Evolutionary conservation across 2,329 filamentous ascomycete species (phyloP), one percentile per base, ranked within the genome.

Genomic region (Dryadomyces quercus-mongolicae): DNA sequence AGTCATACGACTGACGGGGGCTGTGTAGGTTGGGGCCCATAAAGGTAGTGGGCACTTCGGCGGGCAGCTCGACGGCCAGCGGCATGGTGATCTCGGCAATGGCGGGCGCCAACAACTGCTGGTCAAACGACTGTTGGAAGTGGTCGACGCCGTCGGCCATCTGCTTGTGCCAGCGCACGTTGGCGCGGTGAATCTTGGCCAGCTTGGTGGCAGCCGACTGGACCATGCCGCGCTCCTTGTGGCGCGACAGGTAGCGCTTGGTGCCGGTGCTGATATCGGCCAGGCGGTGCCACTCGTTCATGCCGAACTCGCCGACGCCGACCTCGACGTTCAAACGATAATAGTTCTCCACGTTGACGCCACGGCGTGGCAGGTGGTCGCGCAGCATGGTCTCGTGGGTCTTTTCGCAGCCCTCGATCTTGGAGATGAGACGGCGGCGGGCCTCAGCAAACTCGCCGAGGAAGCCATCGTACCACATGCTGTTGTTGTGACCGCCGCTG

Each of bases 271-370:
- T 95, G 70, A 98, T 97, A 52, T 96, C 92, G 25, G 88, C 85
- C n/a, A 97, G 73, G 3, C 91, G 82, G 62, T 88, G 81, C 93
- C 93, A 98, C 67, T 97, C 93, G 65, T 97, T 98, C 90, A 98
- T 97, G 52, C 88, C 92, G 66, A 96, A 97, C 65, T 97, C 93
- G 53, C 92, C 91, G 3, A 97, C 91, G 1, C 92, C 93, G 16
- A 95, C 84, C 65, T 97, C 91, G 44, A 97, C 93, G 60, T 98
- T 98, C n/a, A 97, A 74, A 8, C 93, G 86, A 67, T 90, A 95
- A 71, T 98, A 98, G 66, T 94, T 88, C 56, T 96, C 91, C 52
- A 81, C 79, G 62, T 86, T 91, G 56, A 97, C 88, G 25, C 85
- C 82, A 38, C 90, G 82, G 66, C 84, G 86, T 7, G 80, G 71